These are phyloP conservation scores for Mimosa pudica DNA, from an alignment of 306 rosid species.

Conservation along the genomic window DNA sequence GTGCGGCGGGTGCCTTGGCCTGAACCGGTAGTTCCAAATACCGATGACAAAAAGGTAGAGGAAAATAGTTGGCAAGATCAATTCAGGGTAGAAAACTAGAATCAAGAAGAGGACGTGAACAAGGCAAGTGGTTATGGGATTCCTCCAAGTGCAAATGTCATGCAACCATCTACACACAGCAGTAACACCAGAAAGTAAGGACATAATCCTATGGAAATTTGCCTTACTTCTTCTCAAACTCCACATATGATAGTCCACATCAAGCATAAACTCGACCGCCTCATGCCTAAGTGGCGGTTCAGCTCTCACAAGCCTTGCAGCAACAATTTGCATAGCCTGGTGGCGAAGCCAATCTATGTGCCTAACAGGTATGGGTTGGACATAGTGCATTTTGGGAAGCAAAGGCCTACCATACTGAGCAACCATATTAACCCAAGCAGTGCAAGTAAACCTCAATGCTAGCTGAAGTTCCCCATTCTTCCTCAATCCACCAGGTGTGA, in stretches of 20 bases:
- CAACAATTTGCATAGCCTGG: slow-evolving; percentile 92
- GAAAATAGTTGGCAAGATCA: slow-evolving; percentile 82
- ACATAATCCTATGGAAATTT: slow-evolving; percentile 78
- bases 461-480: slow-evolving; percentile 93
- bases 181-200: slow-evolving; percentile 58
- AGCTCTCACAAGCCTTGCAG: slow-evolving; percentile 60
- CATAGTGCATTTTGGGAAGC: slow-evolving; percentile 95
- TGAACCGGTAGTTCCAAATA: slow-evolving; percentile 78
- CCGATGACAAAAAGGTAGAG: slow-evolving; percentile 87
- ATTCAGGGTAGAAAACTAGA: slow-evolving; percentile 83
- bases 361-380: slow-evolving; percentile 70
- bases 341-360: slow-evolving; percentile 77
- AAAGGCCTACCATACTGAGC: slow-evolving; percentile 76
- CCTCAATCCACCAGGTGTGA: slow-evolving; percentile 65
- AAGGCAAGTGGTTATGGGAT: slow-evolving; percentile 79
- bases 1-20: slow-evolving; percentile 88
- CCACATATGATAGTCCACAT: slow-evolving; percentile 84
- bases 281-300: slow-evolving; percentile 94
- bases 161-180: slow-evolving; percentile 67
- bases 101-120: slow-evolving; percentile 81
- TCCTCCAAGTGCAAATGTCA: slow-evolving; percentile 86
- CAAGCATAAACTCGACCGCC: slow-evolving; percentile 90
- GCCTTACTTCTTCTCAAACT: slow-evolving; percentile 94
- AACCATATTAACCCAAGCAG: slow-evolving; percentile 83
- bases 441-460: slow-evolving; percentile 89